Evolutionary conservation across 2,329 filamentous ascomycete species (phyloP).

Genomic region (Scortechinia acanthostroma): DNA sequence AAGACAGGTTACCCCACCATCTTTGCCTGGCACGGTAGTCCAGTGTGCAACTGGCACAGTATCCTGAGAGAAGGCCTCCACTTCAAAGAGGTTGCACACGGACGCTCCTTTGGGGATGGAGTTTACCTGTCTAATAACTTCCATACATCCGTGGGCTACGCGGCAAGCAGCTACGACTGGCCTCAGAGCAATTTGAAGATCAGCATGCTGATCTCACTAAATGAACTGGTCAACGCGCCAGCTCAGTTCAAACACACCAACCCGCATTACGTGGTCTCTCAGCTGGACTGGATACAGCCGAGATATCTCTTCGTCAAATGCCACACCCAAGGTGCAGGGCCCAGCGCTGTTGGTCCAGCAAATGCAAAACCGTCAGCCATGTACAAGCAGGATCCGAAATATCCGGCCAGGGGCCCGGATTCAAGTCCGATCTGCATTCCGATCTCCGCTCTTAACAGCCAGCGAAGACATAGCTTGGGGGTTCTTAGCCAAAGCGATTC

Average conservation of each 20-base stretch:
- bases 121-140: conserved; percentile 55
- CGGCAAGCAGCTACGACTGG: conserved; percentile 39
- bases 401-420: background rate
- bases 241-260: conserved; percentile 41
- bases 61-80: conserved; percentile 79
- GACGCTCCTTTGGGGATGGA: conserved; percentile 70
- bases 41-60: conserved; percentile 75
- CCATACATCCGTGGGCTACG: conserved; percentile 6
- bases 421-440: background rate
- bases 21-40: conserved; percentile 82
- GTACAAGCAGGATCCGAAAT: background rate
- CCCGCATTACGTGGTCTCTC: conserved; percentile 66
- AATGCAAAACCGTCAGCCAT: conserved; percentile 2
- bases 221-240: conserved; percentile 77
- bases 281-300: conserved; percentile 68
- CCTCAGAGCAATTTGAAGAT: conserved; percentile 58
- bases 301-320: conserved; percentile 2
- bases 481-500: too few species aligned
- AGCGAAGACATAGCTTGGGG: too few species aligned
- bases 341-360: conserved; percentile 46
- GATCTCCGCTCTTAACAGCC: conserved; percentile 3
- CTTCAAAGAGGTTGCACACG: conserved; percentile 54
- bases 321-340: background rate
- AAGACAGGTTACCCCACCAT: conserved; percentile 53
- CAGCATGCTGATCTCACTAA: conserved; percentile 59